These are phyloP conservation scores for Linum trigynum DNA, from an alignment of 345 rosid genomes.

Conservation along the genomic window DNA sequence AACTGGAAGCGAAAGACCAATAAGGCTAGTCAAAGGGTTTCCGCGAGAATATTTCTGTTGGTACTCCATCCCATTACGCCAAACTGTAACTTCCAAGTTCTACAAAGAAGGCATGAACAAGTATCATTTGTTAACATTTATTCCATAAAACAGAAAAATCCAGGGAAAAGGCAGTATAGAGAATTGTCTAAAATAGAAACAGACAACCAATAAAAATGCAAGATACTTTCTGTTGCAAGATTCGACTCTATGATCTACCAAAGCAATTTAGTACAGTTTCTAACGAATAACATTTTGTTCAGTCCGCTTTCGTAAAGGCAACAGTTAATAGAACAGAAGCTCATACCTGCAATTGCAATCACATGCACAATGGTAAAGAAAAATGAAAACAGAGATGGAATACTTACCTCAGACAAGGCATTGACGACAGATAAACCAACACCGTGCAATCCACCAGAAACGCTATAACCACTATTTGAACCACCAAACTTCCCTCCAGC, in stretches of 20 bases:
- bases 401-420: constrained; percentile 87
- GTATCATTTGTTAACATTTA: not conserved
- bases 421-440: constrained; percentile 98
- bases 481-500: constrained; percentile 99
- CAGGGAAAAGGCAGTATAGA: constrained; percentile 4
- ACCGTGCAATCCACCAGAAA: constrained; percentile 97
- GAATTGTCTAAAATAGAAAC: too few species aligned
- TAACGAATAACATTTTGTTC: too few species aligned
- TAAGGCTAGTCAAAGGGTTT: constrained; percentile 55
- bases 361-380: not conserved
- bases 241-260: too few species aligned
- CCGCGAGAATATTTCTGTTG: constrained; percentile 84
- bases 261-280: too few species aligned
- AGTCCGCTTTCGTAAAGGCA: too few species aligned
- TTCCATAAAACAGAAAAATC: not conserved
- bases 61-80: constrained; percentile 84
- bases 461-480: constrained; percentile 84
- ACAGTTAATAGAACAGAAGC: not conserved
- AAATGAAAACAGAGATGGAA: constrained; percentile 2
- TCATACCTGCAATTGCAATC: not conserved
- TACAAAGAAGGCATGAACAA: constrained; percentile 23
- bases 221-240: too few species aligned
- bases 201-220: too few species aligned
- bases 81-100: constrained; percentile 76
- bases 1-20: constrained; percentile 38